Evolutionary conservation across 1,284 basidiomycete genomes (phyloP), one percentile per base, ranked within the genome.

Genomic region (Ganoderma leucocontextum): DNA sequence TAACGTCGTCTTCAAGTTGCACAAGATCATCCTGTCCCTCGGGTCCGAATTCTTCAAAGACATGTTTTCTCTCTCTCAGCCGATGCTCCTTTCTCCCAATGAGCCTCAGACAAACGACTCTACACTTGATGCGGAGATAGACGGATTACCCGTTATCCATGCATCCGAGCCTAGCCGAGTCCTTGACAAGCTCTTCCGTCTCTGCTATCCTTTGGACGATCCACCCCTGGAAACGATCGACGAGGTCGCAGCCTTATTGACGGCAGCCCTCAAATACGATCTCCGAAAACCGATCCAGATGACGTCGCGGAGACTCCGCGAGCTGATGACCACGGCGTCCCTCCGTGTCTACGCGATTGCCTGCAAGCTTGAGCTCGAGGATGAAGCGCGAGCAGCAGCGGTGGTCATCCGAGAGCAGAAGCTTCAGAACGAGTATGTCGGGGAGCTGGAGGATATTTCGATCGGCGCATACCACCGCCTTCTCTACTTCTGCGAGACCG

Each of bases 21-120:
- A 80, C 65, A 78, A 77, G 13, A 70, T 75, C 36, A 71, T 85
- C 41, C 76, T 85, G n/a, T 79, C 82, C 10, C 78, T 84, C 35
- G 80, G 84, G 6, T 85, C 85, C 9, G 69, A 74, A 29, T 22
- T 83, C 63, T 85, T 86, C 70, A 70, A 76, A 29, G 73, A 75
- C 33, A 82, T 84, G 82, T 79, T 84, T 65, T 69, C 75, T 12
- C 67, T 84, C 58, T 77, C 80, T 5, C 76, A 70, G 22, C 67
- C 74, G 55, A 9, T 35, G 15, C 49, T 22, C 10, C 38, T 38
- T 38, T 12, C 42, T 7, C 9, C 41, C 6, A 12, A 2, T 17
- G 13, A 49, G 5, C 10, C 25, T 29, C 25, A 44, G n/a, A 38
- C 13, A 42, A n/a, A 35, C 52, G 19, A 35, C 19, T 19, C 53